Evolutionary conservation across 805 yeast genomes (phyloP), one percentile per base, ranked within the genome.

Genomic region (Scheffersomyces coipomensis): DNA sequence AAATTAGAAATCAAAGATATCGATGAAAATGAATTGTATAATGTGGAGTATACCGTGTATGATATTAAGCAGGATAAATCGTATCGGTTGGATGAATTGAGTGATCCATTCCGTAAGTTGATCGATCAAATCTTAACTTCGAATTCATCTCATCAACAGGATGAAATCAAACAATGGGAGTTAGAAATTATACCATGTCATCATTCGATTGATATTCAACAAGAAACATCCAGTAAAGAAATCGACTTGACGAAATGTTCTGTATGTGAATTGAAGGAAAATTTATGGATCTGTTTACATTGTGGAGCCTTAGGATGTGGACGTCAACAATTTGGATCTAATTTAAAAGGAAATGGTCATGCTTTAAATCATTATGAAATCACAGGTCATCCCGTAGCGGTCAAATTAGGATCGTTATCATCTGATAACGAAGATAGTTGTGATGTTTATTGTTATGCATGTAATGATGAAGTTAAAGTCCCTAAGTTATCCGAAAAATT

Each of bases 251-350:
- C 68, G 0, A 53, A 74, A 35, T 86, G 95, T 58, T 45, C 50
- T 2, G 58, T 58, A 9, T 86, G 95, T 64, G 85, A 75, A 1
- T 67, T 93, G 47, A 60, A 64, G 22, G 85, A 83, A 47, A 93
- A 93, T 56, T 63, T 93, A 34, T 93, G 99, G 99, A 70, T 93
- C 13, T 93, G 99, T 66, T 64, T 93, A 33, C 76, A 77, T 35
- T 93, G 99, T 73, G 99, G 99, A 2, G 66, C 76, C n/a, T 52
- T 89, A 9, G 97, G 97, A 4, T 93, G 99, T 65, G 99, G 99
- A 5, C 71, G 99, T 47, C 81, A 82, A 23, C 99, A 93, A 61
- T 88, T 86, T 55, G 99, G 98, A 25, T 91, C 95, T 18, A 79
- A 85, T 10, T 44, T 68, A 25, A 84, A 89, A n/a, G 99, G 99